phyloP scores from a whole-genome alignment of 139 green algal species.

The Chlorella sp. region DNA sequence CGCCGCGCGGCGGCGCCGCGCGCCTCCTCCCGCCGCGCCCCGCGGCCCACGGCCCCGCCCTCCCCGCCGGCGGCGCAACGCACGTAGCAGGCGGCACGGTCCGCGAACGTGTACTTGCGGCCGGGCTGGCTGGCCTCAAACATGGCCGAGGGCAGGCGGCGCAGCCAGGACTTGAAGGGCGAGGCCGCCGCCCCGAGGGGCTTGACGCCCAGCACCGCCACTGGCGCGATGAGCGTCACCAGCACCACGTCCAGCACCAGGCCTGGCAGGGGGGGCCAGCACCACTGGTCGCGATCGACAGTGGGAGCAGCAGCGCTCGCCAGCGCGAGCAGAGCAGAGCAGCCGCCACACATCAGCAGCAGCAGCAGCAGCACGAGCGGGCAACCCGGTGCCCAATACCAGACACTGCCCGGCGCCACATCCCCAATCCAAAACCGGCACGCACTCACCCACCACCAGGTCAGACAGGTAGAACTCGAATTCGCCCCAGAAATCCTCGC shows the following conservation, averaged over 20 bases:
- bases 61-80: too few relatives aligned
- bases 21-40: too few relatives aligned
- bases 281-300: too few relatives aligned
- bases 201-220: slow-evolving; percentile 63
- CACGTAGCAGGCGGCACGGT: slow-evolving; percentile 64
- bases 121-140: slow-evolving; percentile 71
- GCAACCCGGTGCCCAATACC: background rate
- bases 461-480: slow-evolving; percentile 98
- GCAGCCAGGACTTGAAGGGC: slow-evolving; percentile 46
- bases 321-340: too few relatives aligned
- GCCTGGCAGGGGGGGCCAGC: too few relatives aligned
- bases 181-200: background rate
- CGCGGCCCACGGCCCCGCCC: too few relatives aligned
- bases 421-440: slow-evolving; percentile 2
- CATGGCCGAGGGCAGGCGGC: slow-evolving; percentile 66
- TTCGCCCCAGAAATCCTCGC: slow-evolving; percentile 93
- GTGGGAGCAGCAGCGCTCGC: too few relatives aligned
- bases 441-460: slow-evolving; percentile 84
- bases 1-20: too few relatives aligned
- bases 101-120: slow-evolving; percentile 53
- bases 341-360: slow-evolving; percentile 52
- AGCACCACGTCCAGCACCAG: slow-evolving; percentile 90
- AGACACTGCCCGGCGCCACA: background rate
- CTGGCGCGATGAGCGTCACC: slow-evolving; percentile 88
- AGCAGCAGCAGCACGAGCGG: background rate